These are phyloP conservation scores for Diaporthe citriasiana DNA, from an alignment of 2,329 filamentous ascomycete genomes.

Conservation along the genomic window DNA sequence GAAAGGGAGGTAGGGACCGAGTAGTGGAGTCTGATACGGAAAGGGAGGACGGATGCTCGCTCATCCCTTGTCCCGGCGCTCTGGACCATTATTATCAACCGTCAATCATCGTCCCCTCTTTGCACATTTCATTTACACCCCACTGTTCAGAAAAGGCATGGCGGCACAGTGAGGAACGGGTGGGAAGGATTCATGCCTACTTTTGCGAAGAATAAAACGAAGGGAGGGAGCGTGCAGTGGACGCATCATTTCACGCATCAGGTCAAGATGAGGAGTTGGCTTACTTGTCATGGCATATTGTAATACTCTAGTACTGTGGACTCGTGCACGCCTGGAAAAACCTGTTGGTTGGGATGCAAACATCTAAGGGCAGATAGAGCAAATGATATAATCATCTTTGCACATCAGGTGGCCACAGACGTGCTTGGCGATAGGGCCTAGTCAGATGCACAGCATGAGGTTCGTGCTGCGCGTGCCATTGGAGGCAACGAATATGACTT, in stretches of 20 bases:
- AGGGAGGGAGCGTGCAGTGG: not conserved
- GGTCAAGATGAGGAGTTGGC: conserved; percentile 18
- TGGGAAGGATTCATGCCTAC: conserved; percentile 8
- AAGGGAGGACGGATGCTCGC: not conserved
- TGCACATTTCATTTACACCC: not conserved
- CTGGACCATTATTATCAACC: not conserved
- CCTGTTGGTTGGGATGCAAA: conserved; percentile 4
- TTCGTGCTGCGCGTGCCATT: not conserved
- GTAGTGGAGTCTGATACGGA: not conserved
- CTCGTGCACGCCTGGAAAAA: conserved; percentile 8
- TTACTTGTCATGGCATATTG: conserved; percentile 31
- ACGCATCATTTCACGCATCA: conserved; percentile 22
- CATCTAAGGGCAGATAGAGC: conserved; percentile 14
- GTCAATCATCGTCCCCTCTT: not conserved
- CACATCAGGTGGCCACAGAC: not conserved
- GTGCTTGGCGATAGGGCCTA: not conserved
- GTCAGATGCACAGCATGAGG: not conserved
- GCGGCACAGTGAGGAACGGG: conserved; percentile 2
- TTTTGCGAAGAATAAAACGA: conserved; percentile 8
- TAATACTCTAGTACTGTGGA: conserved; percentile 36
- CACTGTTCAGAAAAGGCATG: conserved; percentile 17
- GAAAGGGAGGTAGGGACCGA: conserved; percentile 1
- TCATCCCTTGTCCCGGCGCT: conserved; percentile 14
- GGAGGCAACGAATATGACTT: not conserved
- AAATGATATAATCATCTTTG: conserved; percentile 11